phyloP scores from a whole-genome alignment of 257 asterid species.

The Jacaranda copaia region DNA sequence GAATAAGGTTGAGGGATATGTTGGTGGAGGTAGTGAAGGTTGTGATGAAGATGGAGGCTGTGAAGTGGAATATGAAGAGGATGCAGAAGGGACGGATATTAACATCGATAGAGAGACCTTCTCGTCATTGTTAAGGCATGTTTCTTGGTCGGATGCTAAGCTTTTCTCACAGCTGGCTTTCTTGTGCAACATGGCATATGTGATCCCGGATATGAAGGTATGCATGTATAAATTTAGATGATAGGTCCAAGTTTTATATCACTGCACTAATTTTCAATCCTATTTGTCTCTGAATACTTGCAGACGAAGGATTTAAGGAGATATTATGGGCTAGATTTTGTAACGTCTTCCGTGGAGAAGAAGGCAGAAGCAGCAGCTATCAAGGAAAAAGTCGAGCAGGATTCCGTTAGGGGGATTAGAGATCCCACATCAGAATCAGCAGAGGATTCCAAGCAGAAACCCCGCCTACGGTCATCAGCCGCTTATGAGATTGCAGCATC shows the following conservation, averaged over 20 bases:
- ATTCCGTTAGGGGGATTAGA: conserved; percentile 35
- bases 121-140: conserved; percentile 53
- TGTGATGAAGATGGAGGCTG: conserved; percentile 54
- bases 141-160: conserved; percentile 78
- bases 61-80: conserved; percentile 64
- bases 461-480: conserved; percentile 44
- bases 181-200: conserved; percentile 90
- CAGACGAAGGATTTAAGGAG: conserved; percentile 76
- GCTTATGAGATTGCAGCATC: conserved; percentile 90
- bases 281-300: conserved; percentile 30
- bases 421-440: conserved; percentile 26
- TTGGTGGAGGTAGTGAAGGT: conserved; percentile 35
- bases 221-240: not conserved
- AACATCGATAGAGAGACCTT: conserved; percentile 55
- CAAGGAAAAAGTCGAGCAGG: conserved; percentile 49
- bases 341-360: conserved; percentile 81
- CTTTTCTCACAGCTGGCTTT: conserved; percentile 75
- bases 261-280: not conserved
- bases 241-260: not conserved
- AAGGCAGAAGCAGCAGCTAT: conserved; percentile 70
- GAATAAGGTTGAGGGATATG: conserved; percentile 27
- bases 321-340: conserved; percentile 69
- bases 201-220: conserved; percentile 83
- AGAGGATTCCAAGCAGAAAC: conserved; percentile 31
- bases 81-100: conserved; percentile 39